phyloP scores from a whole-genome alignment of 805 yeast species.

The Aciculoconidium aculeatum region DNA sequence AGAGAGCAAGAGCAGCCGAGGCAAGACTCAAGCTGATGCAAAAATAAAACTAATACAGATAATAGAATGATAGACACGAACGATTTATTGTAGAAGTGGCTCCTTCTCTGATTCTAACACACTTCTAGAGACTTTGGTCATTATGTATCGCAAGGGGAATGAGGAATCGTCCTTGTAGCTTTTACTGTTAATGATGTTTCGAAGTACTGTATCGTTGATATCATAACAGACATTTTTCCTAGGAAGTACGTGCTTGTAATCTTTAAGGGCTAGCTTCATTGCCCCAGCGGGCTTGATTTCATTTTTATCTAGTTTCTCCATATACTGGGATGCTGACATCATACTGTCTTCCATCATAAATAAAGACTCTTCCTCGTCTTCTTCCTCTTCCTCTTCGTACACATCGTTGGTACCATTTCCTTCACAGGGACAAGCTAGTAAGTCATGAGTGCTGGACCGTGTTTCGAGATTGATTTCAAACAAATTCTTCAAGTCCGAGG shows the following conservation, averaged over 20 bases:
- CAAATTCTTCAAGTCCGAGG: slow-evolving; percentile 64
- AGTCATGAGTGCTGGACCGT: slow-evolving; percentile 68
- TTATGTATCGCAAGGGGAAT: slow-evolving; percentile 30
- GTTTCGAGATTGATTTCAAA: slow-evolving; percentile 54
- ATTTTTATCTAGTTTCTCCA: slow-evolving; percentile 20
- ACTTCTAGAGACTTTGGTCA: slow-evolving; percentile 37
- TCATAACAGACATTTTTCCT: neutral
- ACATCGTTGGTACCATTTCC: slow-evolving; percentile 47
- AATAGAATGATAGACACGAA: slow-evolving; percentile 5
- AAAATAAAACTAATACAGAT: slow-evolving; percentile 16
- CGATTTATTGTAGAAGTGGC: slow-evolving; percentile 7
- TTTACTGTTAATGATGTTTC: slow-evolving; percentile 17
- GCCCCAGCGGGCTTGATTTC: slow-evolving; percentile 28
- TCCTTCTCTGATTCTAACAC: slow-evolving; percentile 16
- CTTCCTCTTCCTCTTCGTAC: slow-evolving; percentile 11
- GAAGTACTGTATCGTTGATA: slow-evolving; percentile 24
- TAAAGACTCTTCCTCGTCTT: slow-evolving; percentile 3
- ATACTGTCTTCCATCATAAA: slow-evolving; percentile 3
- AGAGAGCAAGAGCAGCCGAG: slow-evolving; percentile 94
- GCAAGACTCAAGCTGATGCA: slow-evolving; percentile 48
- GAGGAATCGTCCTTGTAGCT: slow-evolving; percentile 9
- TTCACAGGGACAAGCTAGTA: slow-evolving; percentile 57
- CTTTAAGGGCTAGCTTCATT: slow-evolving; percentile 53
- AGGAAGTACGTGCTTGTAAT: slow-evolving; percentile 62
- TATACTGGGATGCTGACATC: slow-evolving; percentile 52